Conservation (phyloP, 2,329 filamentous ascomycete species). For the Ilyonectria robusta region DNA sequence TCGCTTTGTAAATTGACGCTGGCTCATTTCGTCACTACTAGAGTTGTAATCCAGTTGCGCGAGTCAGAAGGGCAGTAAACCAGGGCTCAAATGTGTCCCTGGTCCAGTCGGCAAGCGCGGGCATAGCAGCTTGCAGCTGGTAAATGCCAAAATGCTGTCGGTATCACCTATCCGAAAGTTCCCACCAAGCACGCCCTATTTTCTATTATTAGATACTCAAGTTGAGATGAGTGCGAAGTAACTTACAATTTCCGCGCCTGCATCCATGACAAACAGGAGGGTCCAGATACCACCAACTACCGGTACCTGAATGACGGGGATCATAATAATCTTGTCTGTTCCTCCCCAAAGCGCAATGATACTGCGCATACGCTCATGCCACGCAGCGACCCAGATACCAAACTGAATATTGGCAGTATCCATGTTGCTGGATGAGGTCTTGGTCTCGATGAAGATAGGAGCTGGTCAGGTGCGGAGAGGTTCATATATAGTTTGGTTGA, state of each 20-base stretch:
- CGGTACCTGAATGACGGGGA: slow-evolving; percentile 14
- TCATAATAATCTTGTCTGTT: background rate
- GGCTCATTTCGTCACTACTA: too few species aligned
- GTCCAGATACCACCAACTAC: slow-evolving; percentile 18
- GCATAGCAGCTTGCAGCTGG: slow-evolving; percentile 12
- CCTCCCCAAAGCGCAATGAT: background rate
- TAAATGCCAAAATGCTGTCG: slow-evolving; percentile 16
- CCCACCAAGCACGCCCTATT: slow-evolving; percentile 13
- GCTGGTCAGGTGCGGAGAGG: slow-evolving; percentile 1
- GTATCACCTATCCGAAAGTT: slow-evolving; percentile 18
- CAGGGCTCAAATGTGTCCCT: background rate
- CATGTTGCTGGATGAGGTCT: slow-evolving; percentile 9
- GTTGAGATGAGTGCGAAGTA: background rate
- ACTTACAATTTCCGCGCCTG: slow-evolving; percentile 10
- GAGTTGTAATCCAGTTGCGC: too few species aligned
- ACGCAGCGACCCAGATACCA: slow-evolving; percentile 18
- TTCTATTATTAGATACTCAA: background rate
- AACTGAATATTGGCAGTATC: slow-evolving; percentile 10
- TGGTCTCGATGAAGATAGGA: slow-evolving; percentile 21
- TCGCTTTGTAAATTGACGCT: too few species aligned
- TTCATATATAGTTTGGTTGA: slow-evolving; percentile 19
- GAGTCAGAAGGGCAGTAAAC: background rate
- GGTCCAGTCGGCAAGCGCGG: slow-evolving; percentile 11
- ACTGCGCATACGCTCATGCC: slow-evolving; percentile 12
- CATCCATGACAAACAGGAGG: slow-evolving; percentile 16